These are phyloP conservation scores for Pulicaria dysenterica DNA, from an alignment of 129 eudicot species.

Conservation along the genomic window DNA sequence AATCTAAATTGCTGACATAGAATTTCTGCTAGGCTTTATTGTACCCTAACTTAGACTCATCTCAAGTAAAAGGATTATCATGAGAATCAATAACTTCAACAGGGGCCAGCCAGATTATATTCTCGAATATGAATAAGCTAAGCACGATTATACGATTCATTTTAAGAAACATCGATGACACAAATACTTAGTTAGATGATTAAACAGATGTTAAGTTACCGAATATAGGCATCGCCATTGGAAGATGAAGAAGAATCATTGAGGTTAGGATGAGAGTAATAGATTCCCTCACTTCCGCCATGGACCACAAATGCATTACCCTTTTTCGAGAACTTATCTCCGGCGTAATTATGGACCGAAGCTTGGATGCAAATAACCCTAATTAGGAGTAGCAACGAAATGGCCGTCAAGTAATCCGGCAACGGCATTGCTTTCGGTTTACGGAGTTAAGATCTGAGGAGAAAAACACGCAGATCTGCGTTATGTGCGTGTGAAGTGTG, in stretches of 20 bases:
- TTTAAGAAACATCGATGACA: constrained; percentile 2
- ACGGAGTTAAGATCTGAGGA: constrained; percentile 20
- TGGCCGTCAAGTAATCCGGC: constrained; percentile 33
- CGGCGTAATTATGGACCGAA: constrained; percentile 78
- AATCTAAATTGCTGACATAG: constrained; percentile 22
- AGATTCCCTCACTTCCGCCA: constrained; percentile 96
- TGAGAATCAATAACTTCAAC: not conserved
- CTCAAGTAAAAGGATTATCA: not conserved
- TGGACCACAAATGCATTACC: constrained; percentile 92
- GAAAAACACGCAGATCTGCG: constrained; percentile 32
- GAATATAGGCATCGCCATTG: constrained; percentile 76
- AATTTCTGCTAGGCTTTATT: constrained; percentile 9
- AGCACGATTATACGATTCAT: not conserved
- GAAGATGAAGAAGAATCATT: constrained; percentile 46
- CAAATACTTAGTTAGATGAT: not conserved
- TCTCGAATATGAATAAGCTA: not conserved
- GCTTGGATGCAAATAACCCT: constrained; percentile 39
- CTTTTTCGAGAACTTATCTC: constrained; percentile 54
- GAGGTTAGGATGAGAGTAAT: constrained; percentile 51
- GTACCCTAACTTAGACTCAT: constrained; percentile 13
- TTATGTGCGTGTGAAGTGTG: not conserved
- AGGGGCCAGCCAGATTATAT: not conserved
- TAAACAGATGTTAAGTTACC: constrained; percentile 35
- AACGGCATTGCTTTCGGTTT: constrained; percentile 44
- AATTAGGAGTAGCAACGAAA: constrained; percentile 35